Evolutionary conservation across 108 stramenopile species (phyloP).

Genomic region (Pelagomonas calceolata): DNA sequence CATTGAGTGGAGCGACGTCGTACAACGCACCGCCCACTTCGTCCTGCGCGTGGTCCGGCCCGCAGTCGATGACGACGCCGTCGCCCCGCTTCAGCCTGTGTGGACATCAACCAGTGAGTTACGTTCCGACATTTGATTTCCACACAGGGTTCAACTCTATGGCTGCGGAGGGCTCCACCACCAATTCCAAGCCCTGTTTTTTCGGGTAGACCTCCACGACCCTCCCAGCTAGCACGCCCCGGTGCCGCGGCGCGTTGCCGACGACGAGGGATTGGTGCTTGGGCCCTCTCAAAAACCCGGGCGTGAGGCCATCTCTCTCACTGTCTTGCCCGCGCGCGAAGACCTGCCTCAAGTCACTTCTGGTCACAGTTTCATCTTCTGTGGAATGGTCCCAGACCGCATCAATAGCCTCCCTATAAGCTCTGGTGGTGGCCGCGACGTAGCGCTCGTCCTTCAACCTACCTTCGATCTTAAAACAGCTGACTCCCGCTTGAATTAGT

Average conservation of each 20-base stretch:
- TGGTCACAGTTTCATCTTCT: constrained; percentile 37
- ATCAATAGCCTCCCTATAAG: constrained; percentile 60
- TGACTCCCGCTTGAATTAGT: constrained; percentile 50
- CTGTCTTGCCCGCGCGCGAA: constrained; percentile 64
- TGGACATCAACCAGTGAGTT: too few relatives aligned
- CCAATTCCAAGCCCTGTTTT: constrained; percentile 20
- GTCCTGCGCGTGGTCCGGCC: constrained; percentile 43
- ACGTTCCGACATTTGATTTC: too few relatives aligned
- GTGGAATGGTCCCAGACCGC: constrained; percentile 42
- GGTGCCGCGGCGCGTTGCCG: constrained; percentile 56
- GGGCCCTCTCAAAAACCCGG: constrained; percentile 60
- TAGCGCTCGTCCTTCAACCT: constrained; percentile 59
- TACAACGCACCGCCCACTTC: constrained; percentile 6
- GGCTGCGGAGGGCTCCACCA: too few relatives aligned
- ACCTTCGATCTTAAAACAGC: constrained; percentile 68
- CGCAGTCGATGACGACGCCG: constrained; percentile 64
- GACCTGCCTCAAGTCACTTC: constrained; percentile 47
- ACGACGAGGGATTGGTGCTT: constrained; percentile 53
- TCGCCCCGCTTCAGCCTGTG: constrained; percentile 58
- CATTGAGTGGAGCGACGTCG: not conserved
- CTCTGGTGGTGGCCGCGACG: constrained; percentile 61
- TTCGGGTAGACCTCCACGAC: constrained; percentile 24
- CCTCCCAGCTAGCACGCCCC: constrained; percentile 53
- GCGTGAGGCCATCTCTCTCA: constrained; percentile 47
- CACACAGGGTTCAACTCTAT: too few relatives aligned